A percentile compares a stretch with the other conserved stretches of the same genome.
These are phyloP conservation scores for Acmispon strigosus DNA, from an alignment of 306 rosid genomes.

Conservation along the genomic window DNA sequence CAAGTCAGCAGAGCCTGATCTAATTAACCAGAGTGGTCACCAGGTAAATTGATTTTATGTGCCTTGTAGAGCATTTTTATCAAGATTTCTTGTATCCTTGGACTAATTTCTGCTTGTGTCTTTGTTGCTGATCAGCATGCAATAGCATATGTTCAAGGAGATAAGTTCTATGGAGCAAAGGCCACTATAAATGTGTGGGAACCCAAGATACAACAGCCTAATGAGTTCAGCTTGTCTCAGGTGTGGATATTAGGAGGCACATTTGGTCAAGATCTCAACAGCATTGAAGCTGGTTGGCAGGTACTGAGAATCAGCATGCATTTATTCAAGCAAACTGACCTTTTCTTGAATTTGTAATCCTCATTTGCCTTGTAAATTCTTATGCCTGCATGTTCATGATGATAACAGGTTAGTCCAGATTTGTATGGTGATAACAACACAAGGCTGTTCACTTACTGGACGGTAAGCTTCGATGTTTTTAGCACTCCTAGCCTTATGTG, in stretches of 20 bases:
- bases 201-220: constrained; percentile 86
- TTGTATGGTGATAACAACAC: constrained; percentile 96
- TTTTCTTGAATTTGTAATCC: background rate
- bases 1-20: constrained; percentile 93
- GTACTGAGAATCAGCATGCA: constrained; percentile 22
- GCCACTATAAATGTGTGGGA: constrained; percentile 99
- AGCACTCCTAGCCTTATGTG: background rate
- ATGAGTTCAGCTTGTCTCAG: constrained; percentile 98
- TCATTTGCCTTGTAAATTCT: background rate
- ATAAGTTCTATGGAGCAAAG: constrained; percentile 88
- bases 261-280: constrained; percentile 95
- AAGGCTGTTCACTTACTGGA: constrained; percentile 96
- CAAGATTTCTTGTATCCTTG: background rate
- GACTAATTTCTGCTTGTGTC: background rate
- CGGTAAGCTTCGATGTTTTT: constrained; percentile 43
- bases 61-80: background rate
- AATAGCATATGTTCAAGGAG: constrained; percentile 94
- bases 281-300: constrained; percentile 99
- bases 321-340: background rate
- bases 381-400: background rate
- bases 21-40: constrained; percentile 90
- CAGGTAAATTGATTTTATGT: constrained; percentile 42
- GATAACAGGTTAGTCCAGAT: constrained; percentile 85
- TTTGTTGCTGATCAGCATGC: constrained; percentile 63
- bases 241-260: constrained; percentile 96